Evolutionary conservation across 1,284 basidiomycete genomes (phyloP).

Genomic region (Boletus smithii): DNA sequence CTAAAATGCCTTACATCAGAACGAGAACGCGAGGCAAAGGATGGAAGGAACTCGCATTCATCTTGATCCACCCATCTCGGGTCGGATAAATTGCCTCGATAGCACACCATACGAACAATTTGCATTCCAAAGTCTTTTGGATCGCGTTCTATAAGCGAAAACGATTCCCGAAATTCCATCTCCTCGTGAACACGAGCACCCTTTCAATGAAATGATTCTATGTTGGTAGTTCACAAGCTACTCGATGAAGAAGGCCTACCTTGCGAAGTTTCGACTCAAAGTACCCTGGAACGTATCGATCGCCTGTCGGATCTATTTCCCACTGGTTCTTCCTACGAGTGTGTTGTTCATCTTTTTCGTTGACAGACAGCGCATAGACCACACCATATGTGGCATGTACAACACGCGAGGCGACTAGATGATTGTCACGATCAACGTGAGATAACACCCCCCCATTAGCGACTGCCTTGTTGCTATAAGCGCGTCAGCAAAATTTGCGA

Average conservation of each 20-base stretch:
- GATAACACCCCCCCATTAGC: constrained; percentile 50
- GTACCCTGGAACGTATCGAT: constrained; percentile 3
- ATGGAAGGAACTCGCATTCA: no score
- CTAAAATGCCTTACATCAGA: no score
- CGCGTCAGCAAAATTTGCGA: constrained; percentile 1
- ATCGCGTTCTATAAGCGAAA: background rate
- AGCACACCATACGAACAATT: constrained; percentile 1
- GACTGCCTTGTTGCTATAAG: constrained; percentile 49
- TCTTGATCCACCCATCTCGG: constrained; percentile 14
- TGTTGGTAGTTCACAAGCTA: background rate
- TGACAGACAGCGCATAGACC: constrained; percentile 1
- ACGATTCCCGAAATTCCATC: no score
- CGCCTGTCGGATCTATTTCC: constrained; percentile 2
- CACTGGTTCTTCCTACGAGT: constrained; percentile 1
- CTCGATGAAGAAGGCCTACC: background rate
- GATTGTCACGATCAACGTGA: constrained; percentile 38
- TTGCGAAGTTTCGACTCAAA: background rate
- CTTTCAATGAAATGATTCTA: background rate
- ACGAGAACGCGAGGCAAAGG: no score
- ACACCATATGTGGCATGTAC: constrained; percentile 37
- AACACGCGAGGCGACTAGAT: constrained; percentile 41
- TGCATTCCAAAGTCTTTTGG: constrained; percentile 6
- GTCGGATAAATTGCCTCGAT: constrained; percentile 3
- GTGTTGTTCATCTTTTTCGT: constrained; percentile 6
- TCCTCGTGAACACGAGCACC: background rate